phyloP scores from a whole-genome alignment of 192 early-diverging fungal genomes.

The Neocallimastix lanati region DNA sequence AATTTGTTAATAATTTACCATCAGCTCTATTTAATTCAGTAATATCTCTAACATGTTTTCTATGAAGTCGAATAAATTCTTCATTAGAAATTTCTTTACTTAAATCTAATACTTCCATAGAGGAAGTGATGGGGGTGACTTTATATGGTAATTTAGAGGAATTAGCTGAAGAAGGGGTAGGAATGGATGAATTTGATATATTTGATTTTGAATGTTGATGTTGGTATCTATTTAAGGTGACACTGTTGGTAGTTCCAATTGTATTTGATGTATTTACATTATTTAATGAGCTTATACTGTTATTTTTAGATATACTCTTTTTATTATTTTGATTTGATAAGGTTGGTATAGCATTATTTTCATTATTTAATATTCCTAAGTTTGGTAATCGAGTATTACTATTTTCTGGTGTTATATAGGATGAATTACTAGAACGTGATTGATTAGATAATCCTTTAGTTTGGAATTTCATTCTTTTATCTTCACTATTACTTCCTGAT shows the following conservation, averaged over 20 bases:
- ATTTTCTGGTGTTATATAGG: not conserved
- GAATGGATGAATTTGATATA: not conserved
- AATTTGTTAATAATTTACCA: constrained; percentile 24
- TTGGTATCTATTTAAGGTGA: not conserved
- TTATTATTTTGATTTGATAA: not conserved
- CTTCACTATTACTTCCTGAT: constrained; percentile 7
- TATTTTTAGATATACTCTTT: not conserved
- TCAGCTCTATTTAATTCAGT: constrained; percentile 21
- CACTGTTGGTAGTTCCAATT: not conserved
- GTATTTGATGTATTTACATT: not conserved
- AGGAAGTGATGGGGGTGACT: not conserved
- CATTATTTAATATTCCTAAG: not conserved
- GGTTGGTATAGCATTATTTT: not conserved
- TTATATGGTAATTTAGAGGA: not conserved
- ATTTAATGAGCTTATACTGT: not conserved
- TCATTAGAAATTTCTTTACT: constrained; percentile 4
- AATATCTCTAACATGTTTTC: constrained; percentile 24
- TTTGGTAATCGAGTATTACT: not conserved
- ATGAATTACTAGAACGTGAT: constrained; percentile 1
- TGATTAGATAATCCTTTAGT: not conserved
- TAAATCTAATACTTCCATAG: constrained; percentile 2
- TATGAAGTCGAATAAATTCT: constrained; percentile 24
- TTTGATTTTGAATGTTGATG: not conserved
- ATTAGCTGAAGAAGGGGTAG: not conserved
- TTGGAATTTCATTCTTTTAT: constrained; percentile 5